Base-by-base conservation (phyloP, 805 yeast species). In the Diddensiella transvaalensis region DNA sequence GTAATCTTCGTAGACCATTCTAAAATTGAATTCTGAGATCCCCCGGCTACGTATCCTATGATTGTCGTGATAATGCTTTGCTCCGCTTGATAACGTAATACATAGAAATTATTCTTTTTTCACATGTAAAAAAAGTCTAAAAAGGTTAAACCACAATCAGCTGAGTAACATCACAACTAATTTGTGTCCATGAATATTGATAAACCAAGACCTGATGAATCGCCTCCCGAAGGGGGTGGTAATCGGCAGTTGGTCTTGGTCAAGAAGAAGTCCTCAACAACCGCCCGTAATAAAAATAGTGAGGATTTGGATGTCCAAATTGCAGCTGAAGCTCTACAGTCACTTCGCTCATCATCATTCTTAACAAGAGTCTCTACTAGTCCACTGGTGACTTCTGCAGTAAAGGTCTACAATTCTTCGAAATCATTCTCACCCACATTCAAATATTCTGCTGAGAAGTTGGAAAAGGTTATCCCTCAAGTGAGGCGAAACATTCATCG, bases 381-480 rank as follows among this genome's bases (percentile, higher is more conserved):
- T 26, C 43, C 42, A 6, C 22, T 62, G 3, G 63, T 63, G 11
- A 52, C 60, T 11, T 52, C 63, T 10, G 67, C 67, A 5, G 60
- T 60, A 35, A 59, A 53, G 17, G 66, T 59, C 2, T 64, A 64
- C 49, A 64, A 66, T 46, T 64, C 66, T 2, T 65, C 69, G 52
- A 60, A 69, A 51, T 59, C 63, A 29, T 72, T 75, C 33, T 69
- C 79, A 36, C 70, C 75, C 8, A 64, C 71, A 8, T 75, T 79
- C 60, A 74, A 75, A 59, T 80, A 78, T 62, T 83, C 82, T 18
- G 85, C 83, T 1, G 84, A 75, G 30, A 73, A 53, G 26, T 17
- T 48, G 15, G 56, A 53, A 37, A 24, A 40, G 2, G 52, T 45
- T 29, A 35, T 49, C 21, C 51, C 48, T 18, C 40, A 30, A n/a